Base-by-base conservation (phyloP, 1,284 basidiomycete species). In the Tremellales sp. region DNA sequence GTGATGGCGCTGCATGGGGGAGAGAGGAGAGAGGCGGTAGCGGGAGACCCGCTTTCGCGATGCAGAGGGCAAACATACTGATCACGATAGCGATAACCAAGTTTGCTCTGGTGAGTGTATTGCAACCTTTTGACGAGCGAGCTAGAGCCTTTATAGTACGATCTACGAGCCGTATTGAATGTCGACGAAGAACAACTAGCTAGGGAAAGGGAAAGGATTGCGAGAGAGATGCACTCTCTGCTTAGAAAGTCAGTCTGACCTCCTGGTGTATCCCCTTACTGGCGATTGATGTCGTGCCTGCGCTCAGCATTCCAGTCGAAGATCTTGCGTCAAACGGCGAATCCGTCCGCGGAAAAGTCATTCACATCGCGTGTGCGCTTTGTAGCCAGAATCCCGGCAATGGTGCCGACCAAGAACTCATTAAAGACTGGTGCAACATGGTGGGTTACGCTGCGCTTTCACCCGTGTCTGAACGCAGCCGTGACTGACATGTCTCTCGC, bases 361-460 rank as follows among this genome's bases (percentile, higher is more conserved):
- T 72, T 49, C 68, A 72, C 44, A 72, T 73, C 39, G 66, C 68
- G 9, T 69, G 66, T 48, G 68, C 71, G 0, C 53, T 73, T 6
- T 65, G 66, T 25, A 60, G 53, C 22, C 66, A 66, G 29, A 57
- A 56, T 0, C 53, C 56, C 3, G 47, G 56, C 4, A 58, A 61
- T 14, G 56, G 51, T 6, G 45, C 56, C 0, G 67, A 68, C 43
- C 65, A 67, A 37, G 66, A 66, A 26, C 53, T 70, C 39, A 65
- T 73, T n/a, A 48, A 60, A 36, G 68, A 72, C 48, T 73, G 71
- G 71, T 73, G 67, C 46, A 66, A 66, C 40, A 71, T 71, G 63
- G 67, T 69, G 32, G 61, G 64, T 57, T 10, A 1, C 29, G 10
- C 19, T 19, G 5, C 29, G 10, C 29, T 10, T 31, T 10, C 10